Evolutionary conservation across 1,284 basidiomycete species (phyloP).

Genomic region (Boletus sp.): DNA sequence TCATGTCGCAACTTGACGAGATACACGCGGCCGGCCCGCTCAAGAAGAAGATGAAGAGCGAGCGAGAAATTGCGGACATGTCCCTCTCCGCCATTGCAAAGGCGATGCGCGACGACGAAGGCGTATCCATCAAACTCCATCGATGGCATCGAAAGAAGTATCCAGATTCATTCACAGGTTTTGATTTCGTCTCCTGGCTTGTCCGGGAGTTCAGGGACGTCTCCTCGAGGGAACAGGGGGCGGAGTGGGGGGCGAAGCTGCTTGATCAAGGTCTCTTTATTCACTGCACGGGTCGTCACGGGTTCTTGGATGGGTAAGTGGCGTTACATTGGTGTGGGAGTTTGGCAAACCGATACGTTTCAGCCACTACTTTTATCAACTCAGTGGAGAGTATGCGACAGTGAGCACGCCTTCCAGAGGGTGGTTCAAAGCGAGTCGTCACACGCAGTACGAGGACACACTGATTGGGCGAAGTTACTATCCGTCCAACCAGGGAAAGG

Average conservation of each 20-base stretch:
- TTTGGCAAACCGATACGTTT: conserved; percentile 8
- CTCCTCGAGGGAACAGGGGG: conserved; percentile 70
- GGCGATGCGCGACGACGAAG: conserved; percentile 76
- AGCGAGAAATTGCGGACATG: conserved; percentile 65
- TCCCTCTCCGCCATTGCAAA: conserved; percentile 60
- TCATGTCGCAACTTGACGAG: conserved; percentile 76
- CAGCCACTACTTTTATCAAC: conserved; percentile 83
- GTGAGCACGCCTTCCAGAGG: conserved; percentile 58
- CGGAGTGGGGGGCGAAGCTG: conserved; percentile 74
- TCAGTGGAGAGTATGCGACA: conserved; percentile 73
- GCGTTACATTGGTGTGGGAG: neutral
- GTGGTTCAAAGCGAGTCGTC: conserved; percentile 56
- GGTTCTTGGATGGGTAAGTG: conserved; percentile 81
- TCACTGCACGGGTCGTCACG: conserved; percentile 74
- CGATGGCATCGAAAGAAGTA: conserved; percentile 71
- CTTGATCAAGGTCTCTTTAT: conserved; percentile 79
- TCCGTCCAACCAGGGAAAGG: conserved; percentile 37
- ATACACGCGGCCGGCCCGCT: conserved; percentile 72
- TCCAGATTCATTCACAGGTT: conserved; percentile 79
- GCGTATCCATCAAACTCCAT: conserved; percentile 71
- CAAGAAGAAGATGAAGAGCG: conserved; percentile 73
- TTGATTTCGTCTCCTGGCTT: conserved; percentile 84
- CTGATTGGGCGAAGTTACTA: conserved; percentile 37
- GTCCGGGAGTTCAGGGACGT: conserved; percentile 83
- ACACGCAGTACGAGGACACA: conserved; percentile 37